Percentiles rank a stretch among this genome's conserved stretches.
Evolutionary conservation across 805 yeast species (phyloP).

Genomic region (Metschnikowia lunata): DNA sequence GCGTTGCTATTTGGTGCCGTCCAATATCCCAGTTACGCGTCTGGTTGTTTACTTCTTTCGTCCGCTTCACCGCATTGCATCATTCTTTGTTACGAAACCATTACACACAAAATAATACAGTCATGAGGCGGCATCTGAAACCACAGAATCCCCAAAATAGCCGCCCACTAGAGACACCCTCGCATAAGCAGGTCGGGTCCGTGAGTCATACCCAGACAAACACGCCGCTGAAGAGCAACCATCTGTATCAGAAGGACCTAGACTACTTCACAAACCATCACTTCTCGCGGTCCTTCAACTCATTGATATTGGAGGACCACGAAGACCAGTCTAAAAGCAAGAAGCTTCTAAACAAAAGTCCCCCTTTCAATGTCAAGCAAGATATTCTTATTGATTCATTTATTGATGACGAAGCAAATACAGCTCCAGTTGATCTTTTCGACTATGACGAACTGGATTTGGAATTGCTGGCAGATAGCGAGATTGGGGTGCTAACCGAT

Average conservation of each 20-base stretch:
- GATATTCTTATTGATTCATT: constrained; percentile 21
- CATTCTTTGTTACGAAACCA: too few relatives aligned
- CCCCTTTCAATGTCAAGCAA: constrained; percentile 38
- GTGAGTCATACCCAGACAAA: not conserved
- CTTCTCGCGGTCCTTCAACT: constrained; percentile 40
- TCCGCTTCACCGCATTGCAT: too few relatives aligned
- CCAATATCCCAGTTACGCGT: too few relatives aligned
- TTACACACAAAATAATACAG: too few relatives aligned
- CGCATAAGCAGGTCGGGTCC: not conserved
- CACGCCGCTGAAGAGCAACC: constrained; percentile 4
- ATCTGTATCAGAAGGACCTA: constrained; percentile 14
- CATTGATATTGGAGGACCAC: constrained; percentile 37
- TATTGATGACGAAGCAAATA: not conserved
- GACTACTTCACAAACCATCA: constrained; percentile 38
- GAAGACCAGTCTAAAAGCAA: constrained; percentile 20
- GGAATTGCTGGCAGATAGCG: constrained; percentile 11
- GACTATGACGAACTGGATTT: constrained; percentile 16
- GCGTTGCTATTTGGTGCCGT: too few relatives aligned
- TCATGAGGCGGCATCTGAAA: constrained; percentile 1
- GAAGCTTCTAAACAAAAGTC: constrained; percentile 34
- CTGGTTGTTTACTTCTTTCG: too few relatives aligned
- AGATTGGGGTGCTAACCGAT: constrained; percentile 11
- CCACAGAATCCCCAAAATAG: not conserved
- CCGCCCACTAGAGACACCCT: not conserved
- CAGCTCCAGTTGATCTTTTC: constrained; percentile 12